Evolutionary conservation across 148 eudicot genomes (phyloP), one percentile per base, ranked within the genome.

Genomic region (Amaranthus cruentus): DNA sequence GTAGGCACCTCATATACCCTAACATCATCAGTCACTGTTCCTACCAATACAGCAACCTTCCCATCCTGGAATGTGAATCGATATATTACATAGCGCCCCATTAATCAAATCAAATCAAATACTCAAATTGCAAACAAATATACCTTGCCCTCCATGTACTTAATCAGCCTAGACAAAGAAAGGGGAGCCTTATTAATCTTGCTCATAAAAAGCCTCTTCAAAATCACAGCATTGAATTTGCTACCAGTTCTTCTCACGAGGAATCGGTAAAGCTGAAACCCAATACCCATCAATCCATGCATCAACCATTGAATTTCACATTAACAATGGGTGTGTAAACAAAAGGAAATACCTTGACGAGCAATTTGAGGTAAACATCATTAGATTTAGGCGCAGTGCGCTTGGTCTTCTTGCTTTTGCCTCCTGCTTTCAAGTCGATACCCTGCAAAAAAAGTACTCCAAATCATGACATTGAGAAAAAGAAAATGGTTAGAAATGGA

Each of bases 121-220:
- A 6, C 1, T 6, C 42, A 21, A 21, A 49, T 12, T 7, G 1
- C 6, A 42, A 4, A 51, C n/a, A 13, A 9, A 0, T 6, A 9
- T 77, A 93, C 98, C 98, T 93, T 93, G 62, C 89, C 91, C 60
- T 79, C 68, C 85, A 83, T 91, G 87, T 76, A 89, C 73, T 82
- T 80, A 14, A 83, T 72, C 53, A 93, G 86, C 18, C 92, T 84
- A 10, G 97, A 91, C 38, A 93, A 93, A 44, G 97, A 91, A 6
- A 91, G 79, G 0, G 98, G 97, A 5, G 98, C 81, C 83, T 83
- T 93, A 84, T 93, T 91, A 62, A 82, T 80, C 84, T 89, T 93
- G 87, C 95, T 89, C 98, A 93, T 93, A 69, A 93, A 93, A 8
- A 93, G 79, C 81, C 95, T 78, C 91, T 93, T 93, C 80, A 93